Evolutionary conservation across 2,329 filamentous ascomycete species (phyloP), one percentile per base, ranked within the genome.

Genomic region (Aspergillus neoniger): DNA sequence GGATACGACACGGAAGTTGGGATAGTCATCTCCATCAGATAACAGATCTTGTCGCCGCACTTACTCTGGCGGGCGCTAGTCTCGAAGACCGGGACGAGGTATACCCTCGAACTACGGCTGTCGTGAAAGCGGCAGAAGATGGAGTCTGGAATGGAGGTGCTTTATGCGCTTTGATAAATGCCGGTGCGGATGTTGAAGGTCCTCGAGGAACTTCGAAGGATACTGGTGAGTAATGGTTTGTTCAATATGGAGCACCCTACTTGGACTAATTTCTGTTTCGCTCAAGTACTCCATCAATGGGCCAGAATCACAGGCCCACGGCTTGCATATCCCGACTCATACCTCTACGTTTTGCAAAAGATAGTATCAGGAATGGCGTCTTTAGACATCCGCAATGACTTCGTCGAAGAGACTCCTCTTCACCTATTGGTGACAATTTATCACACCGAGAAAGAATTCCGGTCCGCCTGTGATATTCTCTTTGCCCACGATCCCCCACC

Each of bases 1-100:
- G 70, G 70, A 65, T 71, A n/a, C 69, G 69, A 6, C 70, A 72
- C 47, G 69, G 70, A 1, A 51, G 48, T 25, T 72, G 68, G 68
- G 59, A 69, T 5, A 51, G 62, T 4, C 69, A 72, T 63, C 49
- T 68, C 36, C 14, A 48, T 2, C 21, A 65, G 9, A 65, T 65
- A 43, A 66, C 48, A 7, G 43, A 59, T 9, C 28, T 70, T 19
- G 63, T 60, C 0, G 6, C 17, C 12, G 21, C 10, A 7, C 19
- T 44, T 10, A n/a, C 12, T 9, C 5, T 12, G 41, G 41, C 8
- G 19, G 67, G 66, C 1, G 64, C 59, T 2, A 58, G 64, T 23
- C 38, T 66, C 30, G 58, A 70, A 23, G 63, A 63, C 8, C 58
- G 59, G 44, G 61, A 63, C 12, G 51, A 54, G 41, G 59, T 55